Conservation (phyloP, 176 grass and related monocot species). For the Oryza punctata region DNA sequence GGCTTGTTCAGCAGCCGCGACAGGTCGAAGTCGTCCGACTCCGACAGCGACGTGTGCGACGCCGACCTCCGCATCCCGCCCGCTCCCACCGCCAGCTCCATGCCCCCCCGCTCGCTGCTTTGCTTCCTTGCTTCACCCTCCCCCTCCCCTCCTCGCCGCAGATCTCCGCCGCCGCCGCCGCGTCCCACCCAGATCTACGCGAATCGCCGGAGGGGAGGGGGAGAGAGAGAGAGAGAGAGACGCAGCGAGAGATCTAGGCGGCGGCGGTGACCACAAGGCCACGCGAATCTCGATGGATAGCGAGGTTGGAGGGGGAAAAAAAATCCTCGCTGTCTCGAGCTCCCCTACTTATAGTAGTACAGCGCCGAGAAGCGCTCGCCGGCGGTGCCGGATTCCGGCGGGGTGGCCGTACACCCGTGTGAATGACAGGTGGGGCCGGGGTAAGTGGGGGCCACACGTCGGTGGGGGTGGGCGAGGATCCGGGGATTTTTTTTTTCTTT, state of each 20-base stretch:
- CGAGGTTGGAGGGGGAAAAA: background rate
- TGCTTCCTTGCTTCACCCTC: background rate
- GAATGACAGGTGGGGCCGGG: background rate
- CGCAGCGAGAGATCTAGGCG: constrained; percentile 38
- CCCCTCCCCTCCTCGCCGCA: background rate
- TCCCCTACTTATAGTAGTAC: background rate
- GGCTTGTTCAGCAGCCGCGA: constrained; percentile 65
- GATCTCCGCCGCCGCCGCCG: background rate
- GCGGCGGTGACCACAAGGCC: background rate
- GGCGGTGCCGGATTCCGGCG: constrained; percentile 11
- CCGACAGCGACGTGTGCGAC: constrained; percentile 61
- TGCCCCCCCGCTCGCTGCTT: background rate
- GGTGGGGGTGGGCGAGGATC: background rate
- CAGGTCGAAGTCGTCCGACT: constrained; percentile 70
- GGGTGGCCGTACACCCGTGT: background rate
- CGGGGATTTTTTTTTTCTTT: background rate
- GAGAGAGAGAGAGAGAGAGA: constrained; percentile 25
- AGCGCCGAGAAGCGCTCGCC: background rate
- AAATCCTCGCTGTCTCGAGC: rapidly evolving
- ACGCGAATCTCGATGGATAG: constrained; percentile 40
- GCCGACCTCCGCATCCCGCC: constrained; percentile 52
- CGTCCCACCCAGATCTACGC: constrained; percentile 46
- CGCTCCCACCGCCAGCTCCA: constrained; percentile 39
- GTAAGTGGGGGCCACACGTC: background rate
- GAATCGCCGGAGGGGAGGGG: constrained; percentile 37